Base-by-base conservation (phyloP, 768 basidiomycete genomes). In the Phaeolepiota aurea region DNA sequence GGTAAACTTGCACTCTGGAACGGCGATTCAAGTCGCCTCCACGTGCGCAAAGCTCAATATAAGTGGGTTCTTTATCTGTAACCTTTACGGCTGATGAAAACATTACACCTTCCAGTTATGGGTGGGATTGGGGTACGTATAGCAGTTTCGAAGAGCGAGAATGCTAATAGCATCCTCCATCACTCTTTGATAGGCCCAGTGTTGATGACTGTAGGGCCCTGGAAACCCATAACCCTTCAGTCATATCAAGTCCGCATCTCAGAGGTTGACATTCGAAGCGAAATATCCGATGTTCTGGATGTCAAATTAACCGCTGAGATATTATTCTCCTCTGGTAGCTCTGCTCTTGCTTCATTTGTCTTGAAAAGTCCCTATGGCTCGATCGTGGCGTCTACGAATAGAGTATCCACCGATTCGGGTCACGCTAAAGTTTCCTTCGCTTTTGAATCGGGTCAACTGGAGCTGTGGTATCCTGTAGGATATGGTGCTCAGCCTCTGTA, bases 1-100 rank as follows among this genome's bases (percentile, higher is more conserved):
- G 74, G 68, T 11, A 85, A 80, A 55, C 53, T 74, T 12, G 55
- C 66, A 2, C 63, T 85, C 4, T 92, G 88, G 92, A 97, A 96
- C 51, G 93, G 94, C 5, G 89, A 94, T 55, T 80, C 87, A 0
- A 87, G 86, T 51, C 77, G 93, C 32, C 66, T 96, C 20, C 88
- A 93, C 54, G 86, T 93, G 16, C 76, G 92, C 35, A 97, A 96
- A 63, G 90, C 92, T 1, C 87, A 91, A 54, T 96, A 92, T 66
- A 85, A 88, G 77, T 91, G 56, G 44, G 76, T 59, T 16, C 5
- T 38, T 46, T 48, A 14, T 21, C 4, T 3, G 16, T 40, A 9
- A n/a, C 28, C 14, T 40, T 43, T 12, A 15, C 9, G 9, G 9
- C 9, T 38, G 22, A 21, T 7, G 13, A 21, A 19, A 13, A 13